These are phyloP conservation scores for Eucalyptus leucophloia DNA, from an alignment of 345 rosid genomes.

Conservation along the genomic window DNA sequence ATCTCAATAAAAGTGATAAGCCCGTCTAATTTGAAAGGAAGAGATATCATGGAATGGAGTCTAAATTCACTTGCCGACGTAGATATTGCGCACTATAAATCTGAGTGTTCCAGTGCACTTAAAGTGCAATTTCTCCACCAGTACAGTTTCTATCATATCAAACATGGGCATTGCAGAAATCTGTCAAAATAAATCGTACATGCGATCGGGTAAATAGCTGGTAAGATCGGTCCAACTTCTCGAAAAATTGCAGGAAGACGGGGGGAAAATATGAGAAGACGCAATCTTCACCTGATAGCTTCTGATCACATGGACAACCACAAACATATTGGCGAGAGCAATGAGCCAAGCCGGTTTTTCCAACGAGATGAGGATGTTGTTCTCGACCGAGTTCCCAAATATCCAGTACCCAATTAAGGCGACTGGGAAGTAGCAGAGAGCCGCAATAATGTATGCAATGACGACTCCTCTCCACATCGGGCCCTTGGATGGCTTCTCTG, in stretches of 20 bases:
- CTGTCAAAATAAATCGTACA: background rate
- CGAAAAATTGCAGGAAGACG: background rate
- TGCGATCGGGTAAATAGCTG: background rate
- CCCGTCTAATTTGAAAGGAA: background rate
- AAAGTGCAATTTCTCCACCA: slow-evolving; percentile 8
- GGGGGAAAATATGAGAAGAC: background rate
- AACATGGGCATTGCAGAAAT: slow-evolving; percentile 19
- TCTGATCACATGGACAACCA: slow-evolving; percentile 63
- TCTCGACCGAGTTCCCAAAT: slow-evolving; percentile 41
- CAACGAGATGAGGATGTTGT: slow-evolving; percentile 44
- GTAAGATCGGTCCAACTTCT: background rate
- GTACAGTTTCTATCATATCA: slow-evolving; percentile 20
- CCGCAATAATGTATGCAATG: slow-evolving; percentile 55
- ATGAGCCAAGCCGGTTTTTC: slow-evolving; percentile 60
- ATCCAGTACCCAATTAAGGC: slow-evolving; percentile 49
- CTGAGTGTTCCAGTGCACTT: background rate
- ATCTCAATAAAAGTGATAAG: background rate
- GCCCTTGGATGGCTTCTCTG: slow-evolving; percentile 59
- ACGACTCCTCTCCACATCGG: slow-evolving; percentile 75
- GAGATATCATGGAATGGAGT: background rate
- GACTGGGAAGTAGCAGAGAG: slow-evolving; percentile 76
- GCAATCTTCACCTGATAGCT: slow-evolving; percentile 49
- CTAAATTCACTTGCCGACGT: slow-evolving; percentile 3
- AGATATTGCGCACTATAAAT: background rate
- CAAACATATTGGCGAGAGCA: slow-evolving; percentile 53